Conservation (phyloP, 805 yeast species). For the Lachancea fermentati region DNA sequence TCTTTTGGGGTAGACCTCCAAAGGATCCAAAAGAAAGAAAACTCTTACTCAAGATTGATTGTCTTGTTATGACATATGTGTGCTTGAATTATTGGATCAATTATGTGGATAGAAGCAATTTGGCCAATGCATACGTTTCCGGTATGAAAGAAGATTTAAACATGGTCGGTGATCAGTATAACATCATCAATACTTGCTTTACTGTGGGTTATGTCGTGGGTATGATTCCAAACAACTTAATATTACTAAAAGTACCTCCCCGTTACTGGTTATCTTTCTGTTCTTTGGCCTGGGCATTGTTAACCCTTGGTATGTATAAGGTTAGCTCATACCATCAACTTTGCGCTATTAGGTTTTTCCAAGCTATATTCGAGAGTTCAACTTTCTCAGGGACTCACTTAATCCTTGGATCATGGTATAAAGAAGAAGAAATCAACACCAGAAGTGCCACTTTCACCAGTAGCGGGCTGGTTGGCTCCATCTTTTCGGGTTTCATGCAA, state of each 20-base stretch:
- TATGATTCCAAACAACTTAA: conserved; percentile 51
- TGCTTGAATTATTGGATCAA: conserved; percentile 33
- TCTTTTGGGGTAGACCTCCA: conserved; percentile 35
- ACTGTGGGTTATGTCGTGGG: conserved; percentile 52
- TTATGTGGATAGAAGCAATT: conserved; percentile 47
- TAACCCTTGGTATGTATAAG: conserved; percentile 44
- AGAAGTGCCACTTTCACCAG: conserved; percentile 47
- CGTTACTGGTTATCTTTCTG: conserved; percentile 46
- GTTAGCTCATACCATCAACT: conserved; percentile 41
- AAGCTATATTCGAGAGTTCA: conserved; percentile 51
- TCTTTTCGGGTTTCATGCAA: conserved; percentile 48
- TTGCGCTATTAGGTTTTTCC: conserved; percentile 49
- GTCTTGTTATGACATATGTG: conserved; percentile 18
- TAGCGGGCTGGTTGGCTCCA: conserved; percentile 46
- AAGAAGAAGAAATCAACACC: conserved; percentile 39
- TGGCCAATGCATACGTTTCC: conserved; percentile 50
- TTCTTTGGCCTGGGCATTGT: conserved; percentile 46
- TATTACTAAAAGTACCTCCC: conserved; percentile 45
- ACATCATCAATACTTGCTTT: conserved; percentile 46
- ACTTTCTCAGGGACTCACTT: conserved; percentile 47
- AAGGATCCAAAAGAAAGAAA: conserved; percentile 29
- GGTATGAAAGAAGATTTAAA: conserved; percentile 52
- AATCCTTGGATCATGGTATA: conserved; percentile 46
- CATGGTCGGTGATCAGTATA: conserved; percentile 42
- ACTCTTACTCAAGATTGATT: conserved; percentile 18